Percentiles rank a stretch among this genome's conserved stretches.
phyloP scores from a whole-genome alignment of 192 early-diverging fungal genomes.

The Pilobolus umbonatus region DNA sequence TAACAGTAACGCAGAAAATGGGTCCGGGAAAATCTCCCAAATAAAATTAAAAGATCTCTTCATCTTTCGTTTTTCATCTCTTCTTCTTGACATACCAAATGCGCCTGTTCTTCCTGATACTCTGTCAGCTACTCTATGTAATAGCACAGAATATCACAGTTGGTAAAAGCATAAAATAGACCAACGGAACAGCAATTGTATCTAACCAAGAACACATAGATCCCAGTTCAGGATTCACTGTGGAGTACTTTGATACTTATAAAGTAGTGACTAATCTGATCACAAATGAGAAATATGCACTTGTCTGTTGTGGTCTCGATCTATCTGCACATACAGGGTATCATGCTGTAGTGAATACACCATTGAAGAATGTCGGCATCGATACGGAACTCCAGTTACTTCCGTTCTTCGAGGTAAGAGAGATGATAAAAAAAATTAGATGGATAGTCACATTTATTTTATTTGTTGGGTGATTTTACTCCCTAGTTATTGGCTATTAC shows the following conservation, averaged over 20 bases:
- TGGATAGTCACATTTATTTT: background rate
- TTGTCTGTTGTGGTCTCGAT: constrained; percentile 7
- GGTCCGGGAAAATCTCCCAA: too few relatives aligned
- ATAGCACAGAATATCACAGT: too few relatives aligned
- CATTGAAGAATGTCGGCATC: constrained; percentile 6
- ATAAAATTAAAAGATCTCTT: too few relatives aligned
- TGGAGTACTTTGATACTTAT: constrained; percentile 19
- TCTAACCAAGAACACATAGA: too few relatives aligned
- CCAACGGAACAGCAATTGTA: too few relatives aligned
- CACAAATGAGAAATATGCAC: constrained; percentile 25
- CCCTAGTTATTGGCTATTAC: constrained; percentile 5
- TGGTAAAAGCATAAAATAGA: too few relatives aligned
- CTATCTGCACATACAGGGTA: background rate
- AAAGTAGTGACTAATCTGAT: constrained; percentile 31
- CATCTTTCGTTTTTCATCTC: too few relatives aligned
- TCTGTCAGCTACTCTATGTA: too few relatives aligned
- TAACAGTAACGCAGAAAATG: too few relatives aligned
- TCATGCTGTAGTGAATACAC: constrained; percentile 9
- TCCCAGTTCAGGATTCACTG: constrained; percentile 23
- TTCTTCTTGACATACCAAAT: too few relatives aligned
- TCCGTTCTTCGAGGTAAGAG: constrained; percentile 14
- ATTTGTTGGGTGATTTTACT: background rate
- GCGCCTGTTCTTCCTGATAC: too few relatives aligned
- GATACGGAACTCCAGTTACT: background rate
- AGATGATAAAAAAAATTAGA: background rate